These are phyloP conservation scores for Argentina anserina DNA, from an alignment of 306 rosid genomes.

Conservation along the genomic window DNA sequence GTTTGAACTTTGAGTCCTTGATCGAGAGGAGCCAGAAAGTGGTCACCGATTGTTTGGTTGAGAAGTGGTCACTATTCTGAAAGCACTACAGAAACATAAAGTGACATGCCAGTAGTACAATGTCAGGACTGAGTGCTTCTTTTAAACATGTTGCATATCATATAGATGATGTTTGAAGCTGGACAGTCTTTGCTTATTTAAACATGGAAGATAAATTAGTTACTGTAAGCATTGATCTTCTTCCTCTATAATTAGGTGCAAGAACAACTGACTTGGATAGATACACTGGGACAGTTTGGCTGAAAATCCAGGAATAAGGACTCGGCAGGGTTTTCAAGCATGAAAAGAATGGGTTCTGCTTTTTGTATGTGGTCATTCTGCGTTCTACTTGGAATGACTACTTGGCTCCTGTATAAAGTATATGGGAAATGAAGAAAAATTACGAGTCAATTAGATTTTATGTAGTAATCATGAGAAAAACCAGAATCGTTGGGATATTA, in stretches of 20 bases:
- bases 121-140: neutral
- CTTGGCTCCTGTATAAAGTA: neutral
- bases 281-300: neutral
- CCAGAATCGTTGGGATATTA: neutral
- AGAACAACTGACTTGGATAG: neutral
- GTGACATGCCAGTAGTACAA: neutral
- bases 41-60: constrained; percentile 1
- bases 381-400: neutral
- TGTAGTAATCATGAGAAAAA: neutral
- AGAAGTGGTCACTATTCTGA: constrained; percentile 10
- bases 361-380: neutral
- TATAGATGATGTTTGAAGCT: constrained; percentile 13
- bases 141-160: neutral
- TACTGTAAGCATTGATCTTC: neutral
- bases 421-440: neutral
- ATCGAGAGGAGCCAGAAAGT: neutral
- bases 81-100: constrained; percentile 8
- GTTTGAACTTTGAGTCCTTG: neutral
- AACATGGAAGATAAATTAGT: neutral
- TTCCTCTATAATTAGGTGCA: neutral
- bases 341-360: neutral
- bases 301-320: neutral
- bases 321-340: neutral
- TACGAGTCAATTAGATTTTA: neutral
- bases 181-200: neutral